These are phyloP conservation scores for Boletus coccyginus DNA, from an alignment of 768 basidiomycete species.

Conservation along the genomic window DNA sequence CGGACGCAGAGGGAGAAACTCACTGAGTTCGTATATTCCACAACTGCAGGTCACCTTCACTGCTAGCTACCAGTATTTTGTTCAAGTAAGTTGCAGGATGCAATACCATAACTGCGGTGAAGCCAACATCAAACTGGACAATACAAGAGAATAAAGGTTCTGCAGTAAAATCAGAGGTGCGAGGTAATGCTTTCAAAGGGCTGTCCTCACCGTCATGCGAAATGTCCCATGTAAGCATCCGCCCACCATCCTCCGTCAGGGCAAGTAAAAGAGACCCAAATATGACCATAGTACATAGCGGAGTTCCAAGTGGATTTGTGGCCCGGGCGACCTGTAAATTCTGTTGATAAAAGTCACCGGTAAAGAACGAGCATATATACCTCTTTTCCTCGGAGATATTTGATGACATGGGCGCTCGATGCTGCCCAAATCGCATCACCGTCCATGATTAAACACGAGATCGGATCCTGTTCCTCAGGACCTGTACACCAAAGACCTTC, in stretches of 20 bases:
- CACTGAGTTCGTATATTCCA: slow-evolving; percentile 91
- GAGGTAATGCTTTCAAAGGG: neutral
- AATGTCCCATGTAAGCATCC: slow-evolving; percentile 77
- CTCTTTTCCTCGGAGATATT: slow-evolving; percentile 88
- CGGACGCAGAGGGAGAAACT: slow-evolving; percentile 22
- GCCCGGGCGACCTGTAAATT: slow-evolving; percentile 46
- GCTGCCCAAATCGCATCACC: slow-evolving; percentile 85
- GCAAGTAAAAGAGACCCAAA: slow-evolving; percentile 83
- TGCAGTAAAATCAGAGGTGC: slow-evolving; percentile 13
- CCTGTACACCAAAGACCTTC: slow-evolving; percentile 44
- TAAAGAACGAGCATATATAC: slow-evolving; percentile 35
- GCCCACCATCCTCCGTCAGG: slow-evolving; percentile 72
- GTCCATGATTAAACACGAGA: slow-evolving; percentile 76
- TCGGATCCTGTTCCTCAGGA: slow-evolving; percentile 72
- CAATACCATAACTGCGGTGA: slow-evolving; percentile 80
- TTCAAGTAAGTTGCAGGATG: slow-evolving; percentile 98
- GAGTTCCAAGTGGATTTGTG: slow-evolving; percentile 61
- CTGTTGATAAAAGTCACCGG: slow-evolving; percentile 1
- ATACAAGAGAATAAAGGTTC: slow-evolving; percentile 40
- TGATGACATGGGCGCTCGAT: slow-evolving; percentile 63
- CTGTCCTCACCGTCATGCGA: slow-evolving; percentile 52
- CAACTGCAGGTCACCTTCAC: slow-evolving; percentile 80
- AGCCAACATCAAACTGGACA: slow-evolving; percentile 77
- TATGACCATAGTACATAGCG: slow-evolving; percentile 63
- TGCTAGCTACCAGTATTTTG: slow-evolving; percentile 85